Evolutionary conservation across 2,329 filamentous ascomycete genomes (phyloP).

Genomic region (Mollisia scopiformis): DNA sequence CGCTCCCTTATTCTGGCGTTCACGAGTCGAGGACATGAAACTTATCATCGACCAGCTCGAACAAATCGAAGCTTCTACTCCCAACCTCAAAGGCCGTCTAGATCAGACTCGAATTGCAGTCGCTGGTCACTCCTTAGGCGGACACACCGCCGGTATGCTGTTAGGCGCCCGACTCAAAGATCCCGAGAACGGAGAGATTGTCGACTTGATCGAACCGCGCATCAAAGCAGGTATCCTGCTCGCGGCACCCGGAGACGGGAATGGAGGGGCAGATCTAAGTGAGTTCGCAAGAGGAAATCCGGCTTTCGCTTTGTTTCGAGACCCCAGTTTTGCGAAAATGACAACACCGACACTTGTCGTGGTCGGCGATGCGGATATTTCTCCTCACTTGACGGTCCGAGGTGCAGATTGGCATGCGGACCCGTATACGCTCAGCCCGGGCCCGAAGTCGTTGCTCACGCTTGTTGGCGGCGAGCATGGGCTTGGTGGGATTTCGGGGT

Average conservation of each 20-base stretch:
- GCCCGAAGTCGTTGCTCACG: constrained; percentile 40
- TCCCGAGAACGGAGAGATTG: constrained; percentile 30
- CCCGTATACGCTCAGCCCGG: constrained; percentile 37
- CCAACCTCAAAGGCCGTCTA: constrained; percentile 39
- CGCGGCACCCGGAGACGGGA: constrained; percentile 36
- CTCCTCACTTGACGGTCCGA: constrained; percentile 37
- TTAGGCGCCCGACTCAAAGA: constrained; percentile 42
- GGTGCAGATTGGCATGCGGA: constrained; percentile 45
- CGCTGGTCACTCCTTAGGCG: constrained; percentile 45
- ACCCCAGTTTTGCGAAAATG: constrained; percentile 40
- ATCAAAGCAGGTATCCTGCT: constrained; percentile 44
- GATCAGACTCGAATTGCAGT: constrained; percentile 40
- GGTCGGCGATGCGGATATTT: constrained; percentile 41
- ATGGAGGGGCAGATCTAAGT: constrained; percentile 33
- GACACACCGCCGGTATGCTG: constrained; percentile 38
- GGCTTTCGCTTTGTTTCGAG: constrained; percentile 36
- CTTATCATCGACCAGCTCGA: constrained; percentile 43
- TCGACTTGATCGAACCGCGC: constrained; percentile 35
- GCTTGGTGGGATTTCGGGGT: constrained; percentile 43
- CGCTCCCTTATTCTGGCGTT: constrained; percentile 35
- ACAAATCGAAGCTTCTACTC: constrained; percentile 39
- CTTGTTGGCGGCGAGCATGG: constrained; percentile 41
- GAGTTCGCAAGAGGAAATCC: constrained; percentile 31
- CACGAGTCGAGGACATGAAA: constrained; percentile 41
- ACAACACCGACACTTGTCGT: constrained; percentile 41